Conservation (phyloP, 805 yeast genomes). For the Blastobotrys americana region DNA sequence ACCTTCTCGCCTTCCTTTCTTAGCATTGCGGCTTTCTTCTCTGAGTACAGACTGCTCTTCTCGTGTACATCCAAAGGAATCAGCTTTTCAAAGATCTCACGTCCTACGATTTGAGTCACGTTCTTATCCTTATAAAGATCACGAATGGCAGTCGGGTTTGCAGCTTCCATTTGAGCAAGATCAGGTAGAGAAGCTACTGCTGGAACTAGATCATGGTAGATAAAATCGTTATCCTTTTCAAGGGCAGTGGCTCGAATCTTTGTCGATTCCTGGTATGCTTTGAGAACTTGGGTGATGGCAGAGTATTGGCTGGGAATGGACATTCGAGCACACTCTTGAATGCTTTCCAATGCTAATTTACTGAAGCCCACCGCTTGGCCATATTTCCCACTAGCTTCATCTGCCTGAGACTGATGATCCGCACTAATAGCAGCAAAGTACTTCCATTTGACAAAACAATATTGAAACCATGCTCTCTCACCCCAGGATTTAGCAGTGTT, state of each 20-base stretch:
- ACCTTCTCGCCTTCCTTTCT: conserved; percentile 67
- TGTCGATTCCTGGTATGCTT: conserved; percentile 21
- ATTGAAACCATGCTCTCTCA: conserved; percentile 42
- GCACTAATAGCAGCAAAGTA: conserved; percentile 55
- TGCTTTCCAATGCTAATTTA: conserved; percentile 39
- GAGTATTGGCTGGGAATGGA: conserved; percentile 20
- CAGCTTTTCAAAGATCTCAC: conserved; percentile 65
- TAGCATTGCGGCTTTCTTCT: conserved; percentile 71
- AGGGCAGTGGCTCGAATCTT: conserved; percentile 33
- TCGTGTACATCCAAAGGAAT: conserved; percentile 86
- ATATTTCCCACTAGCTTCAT: conserved; percentile 49
- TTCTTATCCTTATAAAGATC: conserved; percentile 34
- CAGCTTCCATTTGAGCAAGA: conserved; percentile 62
- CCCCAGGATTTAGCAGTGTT: conserved; percentile 35
- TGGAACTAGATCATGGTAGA: conserved; percentile 77
- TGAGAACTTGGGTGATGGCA: conserved; percentile 19
- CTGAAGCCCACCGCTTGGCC: conserved; percentile 74
- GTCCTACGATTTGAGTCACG: conserved; percentile 41
- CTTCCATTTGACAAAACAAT: conserved; percentile 44
- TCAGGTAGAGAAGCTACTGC: conserved; percentile 51
- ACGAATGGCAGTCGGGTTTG: conserved; percentile 47
- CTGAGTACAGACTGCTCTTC: conserved; percentile 79
- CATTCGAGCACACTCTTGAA: conserved; percentile 20
- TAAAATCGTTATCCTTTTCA: conserved; percentile 80
- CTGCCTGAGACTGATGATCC: conserved; percentile 49